Percentiles rank a stretch among this genome's conserved stretches.
Evolutionary conservation across 2,329 filamentous ascomycete species (phyloP).

Genomic region (Fusarium sp.): DNA sequence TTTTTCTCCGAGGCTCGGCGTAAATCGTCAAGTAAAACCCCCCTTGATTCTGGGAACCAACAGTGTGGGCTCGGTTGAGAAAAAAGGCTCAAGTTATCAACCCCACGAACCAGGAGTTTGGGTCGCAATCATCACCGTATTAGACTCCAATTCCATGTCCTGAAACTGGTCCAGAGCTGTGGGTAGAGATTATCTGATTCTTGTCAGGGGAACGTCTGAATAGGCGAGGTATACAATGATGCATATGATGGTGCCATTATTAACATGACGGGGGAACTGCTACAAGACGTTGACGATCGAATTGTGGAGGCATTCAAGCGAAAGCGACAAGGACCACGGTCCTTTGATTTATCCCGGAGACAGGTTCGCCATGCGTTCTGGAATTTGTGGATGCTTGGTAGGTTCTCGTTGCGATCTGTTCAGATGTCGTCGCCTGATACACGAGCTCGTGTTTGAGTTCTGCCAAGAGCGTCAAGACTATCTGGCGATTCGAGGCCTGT

Average conservation of each 20-base stretch:
- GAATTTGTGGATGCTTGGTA: slow-evolving; percentile 35
- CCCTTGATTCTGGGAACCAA: slow-evolving; percentile 22
- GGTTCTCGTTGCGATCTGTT: slow-evolving; percentile 34
- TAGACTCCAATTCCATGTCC: slow-evolving; percentile 29
- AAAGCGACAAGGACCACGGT: slow-evolving; percentile 27
- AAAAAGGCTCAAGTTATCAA: slow-evolving; percentile 17
- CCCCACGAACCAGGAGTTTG: slow-evolving; percentile 39
- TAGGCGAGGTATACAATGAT: slow-evolving; percentile 1
- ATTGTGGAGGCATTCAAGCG: slow-evolving; percentile 39
- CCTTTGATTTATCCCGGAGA: slow-evolving; percentile 16
- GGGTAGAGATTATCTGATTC: slow-evolving; percentile 28
- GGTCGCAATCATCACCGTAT: slow-evolving; percentile 36
- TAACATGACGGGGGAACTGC: slow-evolving; percentile 13
- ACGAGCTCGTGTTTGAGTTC: slow-evolving; percentile 12
- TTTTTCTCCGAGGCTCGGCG: slow-evolving; percentile 26
- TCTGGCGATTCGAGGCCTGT: not conserved
- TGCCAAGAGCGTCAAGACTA: slow-evolving; percentile 22
- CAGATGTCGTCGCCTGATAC: slow-evolving; percentile 31
- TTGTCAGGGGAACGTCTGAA: slow-evolving; percentile 14
- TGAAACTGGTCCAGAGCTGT: slow-evolving; percentile 41
- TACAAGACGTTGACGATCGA: slow-evolving; percentile 21
- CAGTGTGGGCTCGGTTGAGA: slow-evolving; percentile 29
- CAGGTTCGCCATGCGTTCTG: slow-evolving; percentile 40
- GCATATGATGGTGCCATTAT: slow-evolving; percentile 36
- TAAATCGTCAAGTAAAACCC: slow-evolving; percentile 10